Base-by-base conservation (phyloP, 2,329 filamentous ascomycete species). In the Venturia nashicola region DNA sequence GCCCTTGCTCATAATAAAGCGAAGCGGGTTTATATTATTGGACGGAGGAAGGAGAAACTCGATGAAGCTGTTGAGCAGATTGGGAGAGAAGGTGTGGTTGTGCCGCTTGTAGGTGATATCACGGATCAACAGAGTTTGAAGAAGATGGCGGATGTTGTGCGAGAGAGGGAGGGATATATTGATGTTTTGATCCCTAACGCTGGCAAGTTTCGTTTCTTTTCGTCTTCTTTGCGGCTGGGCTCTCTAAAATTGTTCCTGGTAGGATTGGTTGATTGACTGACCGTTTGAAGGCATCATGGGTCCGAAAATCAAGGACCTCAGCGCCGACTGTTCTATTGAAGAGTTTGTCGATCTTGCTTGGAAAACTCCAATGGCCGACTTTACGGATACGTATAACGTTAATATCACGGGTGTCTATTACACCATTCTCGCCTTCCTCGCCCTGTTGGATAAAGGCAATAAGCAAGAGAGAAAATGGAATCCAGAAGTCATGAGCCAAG, bases 141-240 rank as follows among this genome's bases (percentile, higher is more conserved):
- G 23, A 67, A 67, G 7, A 77, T 75, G 4, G 79, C 76, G 14
- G 70, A 72, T n/a, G 69, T 70, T 2, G 75, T 82, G 54, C 71
- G 74, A 8, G 66, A 70, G 8, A 76, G 81, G 34, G 69, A 69
- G 3, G 77, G 76, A 48, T 76, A 80, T 67, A 76, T 83, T 65
- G 79, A 83, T 68, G 74, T 83, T 36, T 71, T 83, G 0, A 74
- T 83, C 68, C 78, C 79, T 68, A 83, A 83, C 67, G 79, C 80
- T 20, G 81, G 81, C 23, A 11, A 48, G 44, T 48, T 8, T 12
- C 18, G 20, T 2, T 27, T 27, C 27, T 27, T 27, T 4, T 27
- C 11, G 6, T 6, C 1, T 6, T 23, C 11, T 20, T 48, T 12
- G 44, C 36, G 36, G 11, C 36, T 39, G 36, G 42, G 42, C 18